These are phyloP conservation scores for Penicillium roqueforti DNA, from an alignment of 495 filamentous ascomycete genomes.

Conservation along the genomic window DNA sequence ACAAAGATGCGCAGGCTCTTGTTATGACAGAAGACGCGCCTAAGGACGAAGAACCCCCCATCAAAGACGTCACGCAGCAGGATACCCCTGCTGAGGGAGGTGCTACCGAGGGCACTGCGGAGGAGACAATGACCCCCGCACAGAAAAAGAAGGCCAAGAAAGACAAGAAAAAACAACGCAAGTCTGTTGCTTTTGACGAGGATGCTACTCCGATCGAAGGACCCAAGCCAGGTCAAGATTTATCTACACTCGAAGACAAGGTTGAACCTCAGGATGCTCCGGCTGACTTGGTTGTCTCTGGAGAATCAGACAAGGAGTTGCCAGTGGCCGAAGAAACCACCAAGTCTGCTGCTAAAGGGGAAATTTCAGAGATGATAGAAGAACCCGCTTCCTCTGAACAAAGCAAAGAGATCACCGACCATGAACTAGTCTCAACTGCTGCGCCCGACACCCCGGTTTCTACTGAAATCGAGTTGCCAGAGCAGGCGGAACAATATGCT, in stretches of 20 bases:
- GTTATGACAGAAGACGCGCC: not conserved
- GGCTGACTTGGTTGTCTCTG: not conserved
- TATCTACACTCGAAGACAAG: not conserved
- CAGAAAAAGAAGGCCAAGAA: slow-evolving; percentile 6
- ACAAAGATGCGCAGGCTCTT: not conserved
- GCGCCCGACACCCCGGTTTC: not conserved
- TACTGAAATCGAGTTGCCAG: not conserved
- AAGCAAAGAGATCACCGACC: not conserved
- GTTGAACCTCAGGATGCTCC: not conserved
- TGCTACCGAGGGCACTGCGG: not conserved
- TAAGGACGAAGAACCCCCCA: not conserved
- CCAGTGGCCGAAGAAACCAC: not conserved
- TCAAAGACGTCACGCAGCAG: not conserved
- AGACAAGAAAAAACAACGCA: slow-evolving; percentile 27
- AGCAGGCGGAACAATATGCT: not conserved
- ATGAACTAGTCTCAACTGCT: not conserved
- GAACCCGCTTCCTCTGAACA: not conserved
- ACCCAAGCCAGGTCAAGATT: slow-evolving; percentile 9
- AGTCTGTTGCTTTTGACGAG: slow-evolving; percentile 20
- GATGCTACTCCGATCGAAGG: slow-evolving; percentile 12
- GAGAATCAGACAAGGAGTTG: not conserved
- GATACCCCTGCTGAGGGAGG: slow-evolving; percentile 2
- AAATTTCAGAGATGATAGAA: not conserved
- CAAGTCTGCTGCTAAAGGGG: not conserved
- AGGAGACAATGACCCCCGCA: slow-evolving; percentile 27